A percentile compares a stretch with the other conserved stretches of the same genome.
These are phyloP conservation scores for Diospyros kaki DNA, from an alignment of 148 eudicot genomes.

Conservation along the genomic window DNA sequence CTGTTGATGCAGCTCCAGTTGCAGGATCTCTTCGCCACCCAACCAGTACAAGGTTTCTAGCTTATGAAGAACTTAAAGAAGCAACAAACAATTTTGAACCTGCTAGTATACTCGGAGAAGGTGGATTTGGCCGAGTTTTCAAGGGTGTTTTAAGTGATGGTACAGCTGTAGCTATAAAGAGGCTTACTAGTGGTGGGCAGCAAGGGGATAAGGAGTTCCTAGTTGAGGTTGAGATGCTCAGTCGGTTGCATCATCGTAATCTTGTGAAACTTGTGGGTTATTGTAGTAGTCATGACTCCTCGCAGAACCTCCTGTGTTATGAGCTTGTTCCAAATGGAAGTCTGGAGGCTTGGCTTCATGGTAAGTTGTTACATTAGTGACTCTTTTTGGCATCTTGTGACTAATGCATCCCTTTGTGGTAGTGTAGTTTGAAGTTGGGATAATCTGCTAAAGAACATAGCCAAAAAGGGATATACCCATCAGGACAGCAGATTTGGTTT, in stretches of 20 bases:
- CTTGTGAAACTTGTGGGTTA: conserved; percentile 96
- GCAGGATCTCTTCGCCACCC: conserved; percentile 81
- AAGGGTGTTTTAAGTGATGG: conserved; percentile 89
- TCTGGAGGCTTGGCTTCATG: conserved; percentile 96
- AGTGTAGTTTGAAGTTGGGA: background rate
- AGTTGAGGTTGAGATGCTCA: conserved; percentile 97
- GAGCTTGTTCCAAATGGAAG: conserved; percentile 98
- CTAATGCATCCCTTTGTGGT: background rate
- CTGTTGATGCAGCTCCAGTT: conserved; percentile 45
- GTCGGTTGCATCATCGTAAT: conserved; percentile 94
- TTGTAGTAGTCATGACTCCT: conserved; percentile 71
- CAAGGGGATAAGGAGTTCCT: conserved; percentile 92
- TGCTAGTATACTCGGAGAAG: conserved; percentile 84
- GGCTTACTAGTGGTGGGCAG: conserved; percentile 83
- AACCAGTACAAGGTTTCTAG: conserved; percentile 77
- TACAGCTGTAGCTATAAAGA: conserved; percentile 90
- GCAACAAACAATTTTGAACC: conserved; percentile 88
- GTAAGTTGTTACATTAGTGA: conserved; percentile 31
- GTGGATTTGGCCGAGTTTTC: conserved; percentile 92
- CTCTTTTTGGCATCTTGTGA: conserved; percentile 3
- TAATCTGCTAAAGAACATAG: conserved; percentile 3
- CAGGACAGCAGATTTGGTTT: background rate
- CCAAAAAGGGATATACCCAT: background rate
- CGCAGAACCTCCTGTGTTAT: conserved; percentile 86
- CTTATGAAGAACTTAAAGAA: conserved; percentile 84